Conservation (phyloP, 768 basidiomycete genomes). For the Boletus rubescentipes region DNA sequence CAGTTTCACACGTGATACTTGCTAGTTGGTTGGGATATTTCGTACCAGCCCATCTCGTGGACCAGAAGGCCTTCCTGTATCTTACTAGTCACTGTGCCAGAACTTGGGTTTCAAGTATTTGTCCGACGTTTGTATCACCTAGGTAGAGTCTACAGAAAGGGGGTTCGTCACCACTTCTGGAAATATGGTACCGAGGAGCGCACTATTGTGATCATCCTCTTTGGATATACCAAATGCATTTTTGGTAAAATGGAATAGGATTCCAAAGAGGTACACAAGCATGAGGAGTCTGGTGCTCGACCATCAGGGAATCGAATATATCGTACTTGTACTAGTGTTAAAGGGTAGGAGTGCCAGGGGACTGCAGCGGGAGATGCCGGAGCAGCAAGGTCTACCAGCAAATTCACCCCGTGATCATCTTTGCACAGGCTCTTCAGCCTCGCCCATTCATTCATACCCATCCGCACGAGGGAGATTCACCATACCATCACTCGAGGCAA, state of each 20-base stretch:
- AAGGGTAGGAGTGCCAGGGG: too few species aligned
- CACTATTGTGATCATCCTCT: slow-evolving; percentile 70
- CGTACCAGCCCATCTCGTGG: slow-evolving; percentile 87
- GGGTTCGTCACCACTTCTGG: not conserved
- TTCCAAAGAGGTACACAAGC: slow-evolving; percentile 67
- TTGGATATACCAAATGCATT: slow-evolving; percentile 70
- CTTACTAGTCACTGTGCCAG: slow-evolving; percentile 59
- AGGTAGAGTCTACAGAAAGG: slow-evolving; percentile 62
- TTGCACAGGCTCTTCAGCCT: too few species aligned
- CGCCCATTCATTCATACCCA: too few species aligned
- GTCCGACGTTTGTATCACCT: slow-evolving; percentile 81
- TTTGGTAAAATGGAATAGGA: slow-evolving; percentile 77
- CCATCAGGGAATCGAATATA: not conserved
- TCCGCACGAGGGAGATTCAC: slow-evolving; percentile 87
- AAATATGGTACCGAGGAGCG: slow-evolving; percentile 4
- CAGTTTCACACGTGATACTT: slow-evolving; percentile 15
- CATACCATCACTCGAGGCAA: slow-evolving; percentile 45
- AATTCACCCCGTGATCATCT: slow-evolving; percentile 42
- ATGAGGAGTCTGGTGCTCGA: slow-evolving; percentile 73
- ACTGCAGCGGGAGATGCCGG: too few species aligned
- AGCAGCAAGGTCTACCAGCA: too few species aligned
- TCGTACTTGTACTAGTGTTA: too few species aligned
- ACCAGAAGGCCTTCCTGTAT: slow-evolving; percentile 80
- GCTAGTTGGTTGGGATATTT: slow-evolving; percentile 92
- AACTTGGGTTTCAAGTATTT: slow-evolving; percentile 82